phyloP scores from a whole-genome alignment of 1,139 yeast species.

The Martiniozyma asiatica region DNA sequence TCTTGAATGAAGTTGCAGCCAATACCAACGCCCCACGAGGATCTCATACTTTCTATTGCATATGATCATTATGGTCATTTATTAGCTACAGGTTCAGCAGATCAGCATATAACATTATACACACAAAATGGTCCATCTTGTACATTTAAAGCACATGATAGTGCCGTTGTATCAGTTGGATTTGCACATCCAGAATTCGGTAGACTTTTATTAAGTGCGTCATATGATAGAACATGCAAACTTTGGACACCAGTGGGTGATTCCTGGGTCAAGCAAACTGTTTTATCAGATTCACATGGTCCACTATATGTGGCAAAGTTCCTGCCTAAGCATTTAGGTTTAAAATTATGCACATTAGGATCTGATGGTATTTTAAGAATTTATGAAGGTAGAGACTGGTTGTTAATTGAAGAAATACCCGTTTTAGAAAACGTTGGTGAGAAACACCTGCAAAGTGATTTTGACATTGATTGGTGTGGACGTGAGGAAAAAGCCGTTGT shows the following conservation, averaged over 20 bases:
- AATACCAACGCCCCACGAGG: constrained; percentile 83
- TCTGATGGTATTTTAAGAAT: constrained; percentile 80
- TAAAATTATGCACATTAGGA: constrained; percentile 79
- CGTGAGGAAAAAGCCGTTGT: constrained; percentile 73
- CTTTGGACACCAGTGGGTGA: constrained; percentile 90
- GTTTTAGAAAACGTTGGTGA: constrained; percentile 53
- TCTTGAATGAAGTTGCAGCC: too few relatives aligned
- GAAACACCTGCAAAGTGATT: constrained; percentile 74
- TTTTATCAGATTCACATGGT: constrained; percentile 75
- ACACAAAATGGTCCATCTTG: constrained; percentile 45
- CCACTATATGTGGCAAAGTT: constrained; percentile 84
- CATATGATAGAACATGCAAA: constrained; percentile 80
- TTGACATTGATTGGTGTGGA: constrained; percentile 88
- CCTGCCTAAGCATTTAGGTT: constrained; percentile 78
- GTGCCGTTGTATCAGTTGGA: constrained; percentile 65
- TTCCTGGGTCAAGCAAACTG: constrained; percentile 68
- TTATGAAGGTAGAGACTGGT: constrained; percentile 89
- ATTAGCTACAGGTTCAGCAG: constrained; percentile 85
- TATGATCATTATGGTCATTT: constrained; percentile 86
- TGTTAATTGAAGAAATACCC: constrained; percentile 57
- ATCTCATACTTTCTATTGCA: constrained; percentile 74
- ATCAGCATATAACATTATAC: constrained; percentile 82
- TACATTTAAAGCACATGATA: constrained; percentile 78
- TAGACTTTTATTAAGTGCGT: constrained; percentile 73
- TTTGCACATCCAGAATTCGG: constrained; percentile 97